Evolutionary conservation across 495 filamentous ascomycete genomes (phyloP).

Genomic region (Talaromyces wortmannii): DNA sequence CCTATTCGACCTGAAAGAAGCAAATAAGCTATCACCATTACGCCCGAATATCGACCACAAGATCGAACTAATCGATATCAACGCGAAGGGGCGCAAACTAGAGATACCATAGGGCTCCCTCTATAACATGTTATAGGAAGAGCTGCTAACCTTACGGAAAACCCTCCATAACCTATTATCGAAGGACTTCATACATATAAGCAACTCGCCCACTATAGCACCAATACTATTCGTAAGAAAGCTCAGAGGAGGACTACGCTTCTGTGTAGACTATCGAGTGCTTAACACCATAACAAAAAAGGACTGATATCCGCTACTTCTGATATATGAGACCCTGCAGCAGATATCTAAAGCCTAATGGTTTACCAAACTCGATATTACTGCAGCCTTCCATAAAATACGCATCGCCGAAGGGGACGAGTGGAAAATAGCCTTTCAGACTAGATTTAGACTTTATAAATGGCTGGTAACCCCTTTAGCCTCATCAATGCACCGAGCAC

Average conservation of each 20-base stretch:
- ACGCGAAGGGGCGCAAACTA: conserved; percentile 7
- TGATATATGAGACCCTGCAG: conserved; percentile 33
- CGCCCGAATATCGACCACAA: conserved; percentile 5
- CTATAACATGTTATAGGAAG: conserved; percentile 1
- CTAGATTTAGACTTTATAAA: not conserved
- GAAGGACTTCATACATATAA: conserved; percentile 19
- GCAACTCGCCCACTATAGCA: conserved; percentile 9
- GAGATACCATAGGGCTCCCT: conserved; percentile 8
- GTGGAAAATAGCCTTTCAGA: conserved; percentile 1
- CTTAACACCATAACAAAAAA: conserved; percentile 36
- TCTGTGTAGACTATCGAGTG: conserved; percentile 39
- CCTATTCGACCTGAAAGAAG: conserved; percentile 3
- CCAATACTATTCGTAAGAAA: conserved; percentile 32
- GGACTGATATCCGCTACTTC: conserved; percentile 34
- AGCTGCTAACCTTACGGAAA: conserved; percentile 15
- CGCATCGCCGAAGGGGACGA: not conserved
- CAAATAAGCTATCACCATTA: conserved; percentile 5
- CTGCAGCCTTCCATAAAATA: not conserved
- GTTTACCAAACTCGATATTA: not conserved
- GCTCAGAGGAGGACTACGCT: conserved; percentile 17
- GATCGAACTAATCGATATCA: conserved; percentile 9
- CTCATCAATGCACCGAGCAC: conserved; percentile 1
- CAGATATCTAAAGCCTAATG: conserved; percentile 5
- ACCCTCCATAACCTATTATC: conserved; percentile 9
- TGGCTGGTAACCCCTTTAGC: conserved; percentile 1